A percentile compares a stretch with the other conserved stretches of the same genome.
These are phyloP conservation scores for Acacia crassicarpa DNA, from an alignment of 306 rosid genomes.

Conservation along the genomic window DNA sequence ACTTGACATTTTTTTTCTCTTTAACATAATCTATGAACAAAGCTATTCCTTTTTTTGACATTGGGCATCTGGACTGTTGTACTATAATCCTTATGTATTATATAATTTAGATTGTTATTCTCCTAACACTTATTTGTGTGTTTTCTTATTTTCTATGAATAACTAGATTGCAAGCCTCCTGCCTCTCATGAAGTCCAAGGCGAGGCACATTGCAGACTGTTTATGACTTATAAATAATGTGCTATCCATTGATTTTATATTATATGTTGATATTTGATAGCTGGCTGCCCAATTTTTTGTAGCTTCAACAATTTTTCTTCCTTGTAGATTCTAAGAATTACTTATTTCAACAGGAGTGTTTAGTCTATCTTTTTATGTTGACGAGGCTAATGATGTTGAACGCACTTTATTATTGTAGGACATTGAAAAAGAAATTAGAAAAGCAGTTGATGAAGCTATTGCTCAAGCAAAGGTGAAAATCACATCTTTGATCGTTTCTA, in stretches of 20 bases:
- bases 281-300: neutral
- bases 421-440: slow-evolving; percentile 72
- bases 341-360: neutral
- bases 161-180: neutral
- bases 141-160: neutral
- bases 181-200: neutral
- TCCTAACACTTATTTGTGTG: neutral
- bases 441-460: slow-evolving; percentile 78
- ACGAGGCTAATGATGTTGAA: slow-evolving; percentile 6
- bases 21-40: neutral
- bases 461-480: slow-evolving; percentile 78
- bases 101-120: neutral
- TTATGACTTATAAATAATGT: neutral
- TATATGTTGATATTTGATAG: neutral
- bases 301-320: neutral
- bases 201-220: neutral
- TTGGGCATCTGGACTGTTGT: neutral
- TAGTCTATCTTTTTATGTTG: slow-evolving; percentile 4
- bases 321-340: slow-evolving; percentile 4
- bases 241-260: neutral
- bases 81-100: neutral
- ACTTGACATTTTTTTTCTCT: neutral
- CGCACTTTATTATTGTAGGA: slow-evolving; percentile 48
- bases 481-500: slow-evolving; percentile 16
- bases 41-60: slow-evolving; percentile 5